phyloP scores from a whole-genome alignment of 2,329 filamentous ascomycete species.

The Camillea tinctor region DNA sequence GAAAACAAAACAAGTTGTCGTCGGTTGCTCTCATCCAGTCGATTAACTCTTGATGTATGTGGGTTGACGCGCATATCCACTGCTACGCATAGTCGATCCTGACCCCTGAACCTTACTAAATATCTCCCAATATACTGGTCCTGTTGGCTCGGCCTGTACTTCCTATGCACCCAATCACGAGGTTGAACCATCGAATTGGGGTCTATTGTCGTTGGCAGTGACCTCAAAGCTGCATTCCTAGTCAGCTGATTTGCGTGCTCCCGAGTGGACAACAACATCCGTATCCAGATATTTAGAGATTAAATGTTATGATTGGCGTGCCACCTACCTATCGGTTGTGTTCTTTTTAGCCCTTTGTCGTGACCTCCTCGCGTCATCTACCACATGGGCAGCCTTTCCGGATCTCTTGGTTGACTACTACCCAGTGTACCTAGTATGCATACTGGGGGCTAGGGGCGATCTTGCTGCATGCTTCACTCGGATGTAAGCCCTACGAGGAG shows the following conservation, averaged over 20 bases:
- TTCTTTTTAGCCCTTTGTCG: background rate
- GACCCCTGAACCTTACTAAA: background rate
- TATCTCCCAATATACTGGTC: background rate
- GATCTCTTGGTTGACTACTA: background rate
- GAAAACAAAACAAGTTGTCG: background rate
- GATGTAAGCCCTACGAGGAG: background rate
- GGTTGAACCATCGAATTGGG: background rate
- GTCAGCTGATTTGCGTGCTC: background rate
- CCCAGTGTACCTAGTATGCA: background rate
- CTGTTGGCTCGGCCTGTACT: background rate
- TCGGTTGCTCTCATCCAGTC: background rate
- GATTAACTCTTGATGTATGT: background rate
- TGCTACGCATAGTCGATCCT: background rate
- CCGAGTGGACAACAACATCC: background rate
- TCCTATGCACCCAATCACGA: background rate
- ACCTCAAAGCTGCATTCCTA: background rate
- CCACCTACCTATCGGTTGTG: background rate
- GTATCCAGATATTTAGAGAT: background rate
- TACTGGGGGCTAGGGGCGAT: background rate
- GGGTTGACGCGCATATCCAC: background rate
- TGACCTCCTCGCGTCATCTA: background rate
- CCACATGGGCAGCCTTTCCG: background rate
- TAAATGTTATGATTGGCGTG: background rate
- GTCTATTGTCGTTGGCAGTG: background rate
- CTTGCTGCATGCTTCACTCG: background rate